Base-by-base conservation (phyloP, 768 basidiomycete genomes). In the Calocera cornea region DNA sequence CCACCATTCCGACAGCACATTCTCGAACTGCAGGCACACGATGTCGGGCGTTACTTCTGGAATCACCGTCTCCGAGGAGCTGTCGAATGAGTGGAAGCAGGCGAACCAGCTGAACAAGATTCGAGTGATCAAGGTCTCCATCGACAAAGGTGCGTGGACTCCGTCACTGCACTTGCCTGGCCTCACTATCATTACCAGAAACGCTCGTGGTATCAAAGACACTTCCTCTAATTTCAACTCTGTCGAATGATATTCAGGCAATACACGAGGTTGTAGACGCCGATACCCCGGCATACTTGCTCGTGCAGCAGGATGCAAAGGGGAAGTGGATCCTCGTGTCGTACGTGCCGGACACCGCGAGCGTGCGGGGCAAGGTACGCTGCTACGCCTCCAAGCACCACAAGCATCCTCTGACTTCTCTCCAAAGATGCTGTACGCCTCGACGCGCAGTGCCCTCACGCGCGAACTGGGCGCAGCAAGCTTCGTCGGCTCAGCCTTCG, bases 371-470 rank as follows among this genome's bases (percentile, higher is more conserved):
- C 76, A 95, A 94, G 85, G 90, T 87, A 71, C 69, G 75, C 68
- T 60, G 27, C 41, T 64, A 50, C 36, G 27, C 60, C 36, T 38
- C 24, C 54, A 50, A 47, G 31, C 44, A 19, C 40, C 38, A 29
- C 66, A 33, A 41, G 8, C 16, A 60, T 29, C 16, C 10, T 27
- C 38, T 47, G 65, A 65, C 47, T 71, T 27, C 47, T 64, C 40
- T n/a, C n/a, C n/a, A 17, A 67, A 93, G 90, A 95, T 93, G 91
- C 80, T 95, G 36, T 94, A 93, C 76, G 90, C 92, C 24, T 87
- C 92, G 1, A 87, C 87, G 0, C 85, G 90, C 49, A 79, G 80
- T 27, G 81, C 86, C 19, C 80, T 94, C 24, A 80, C 86, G 33
- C 90, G 84, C 75, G 79, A 82, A n/a, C 81, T 95, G 2, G 90